Evolutionary conservation across 768 basidiomycete species (phyloP), one percentile per base, ranked within the genome.

Genomic region (Serpula lacrymans): DNA sequence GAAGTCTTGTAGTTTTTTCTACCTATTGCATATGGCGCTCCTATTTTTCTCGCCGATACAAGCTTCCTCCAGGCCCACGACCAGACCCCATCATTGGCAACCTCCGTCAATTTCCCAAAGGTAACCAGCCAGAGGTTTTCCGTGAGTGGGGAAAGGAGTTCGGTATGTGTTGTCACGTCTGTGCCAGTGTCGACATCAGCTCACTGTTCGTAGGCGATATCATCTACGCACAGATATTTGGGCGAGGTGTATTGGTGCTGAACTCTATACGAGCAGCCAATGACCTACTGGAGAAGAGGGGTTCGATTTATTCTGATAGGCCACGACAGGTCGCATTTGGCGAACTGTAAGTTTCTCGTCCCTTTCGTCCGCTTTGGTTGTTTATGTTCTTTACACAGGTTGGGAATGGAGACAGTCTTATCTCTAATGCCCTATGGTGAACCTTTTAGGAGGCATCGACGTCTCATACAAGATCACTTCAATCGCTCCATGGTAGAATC

Each of bases 191-290:
- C n/a, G n/a, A n/a, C n/a, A n/a, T n/a, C n/a, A n/a, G n/a, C n/a
- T n/a, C n/a, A n/a, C n/a, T n/a, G n/a, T n/a, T n/a, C n/a, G n/a
- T 34, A 72, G 73, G 74, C 14, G 72, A 75, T 47, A 43, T 75
- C 21, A 65, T 75, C 20, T 72, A 71, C 43, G 53, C 75, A 27
- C 55, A 58, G 26, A 49, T 72, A 18, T 62, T 71, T 35, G 70
- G 71, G 14, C 72, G 72, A 44, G 69, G 71, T 11, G 58, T 78
- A 35, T 55, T 75, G 30, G 55, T 76, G 16, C 53, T 77, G 10
- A 75, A 74, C 44, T 67, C 74, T 10, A 57, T 62, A 25, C 48
- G 58, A 43, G 67, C 59, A 2, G 63, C 68, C 12, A 51, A 60
- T 12, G 72, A 76, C 21, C 63, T 77, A 6, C 57, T 77, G 20